Base-by-base conservation (phyloP, 1,284 basidiomycete species). In the Golubevia sp. region DNA sequence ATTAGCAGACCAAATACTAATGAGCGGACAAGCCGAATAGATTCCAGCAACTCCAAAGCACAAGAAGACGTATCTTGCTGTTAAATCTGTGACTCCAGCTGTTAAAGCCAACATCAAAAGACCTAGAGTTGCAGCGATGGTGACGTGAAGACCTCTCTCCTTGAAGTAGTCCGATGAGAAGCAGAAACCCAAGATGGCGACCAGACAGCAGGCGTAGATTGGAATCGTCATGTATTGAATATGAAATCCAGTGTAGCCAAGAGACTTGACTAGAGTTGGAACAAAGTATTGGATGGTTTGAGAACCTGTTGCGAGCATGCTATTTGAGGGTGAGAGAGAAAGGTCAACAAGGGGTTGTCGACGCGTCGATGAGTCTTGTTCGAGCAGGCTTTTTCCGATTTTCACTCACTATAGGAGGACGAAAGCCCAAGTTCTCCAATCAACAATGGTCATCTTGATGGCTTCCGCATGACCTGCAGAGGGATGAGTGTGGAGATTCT, bases 11-110 rank as follows among this genome's bases (percentile, higher is more conserved):
- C 85, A 86, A 21, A 85, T 83, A 34, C 86, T 78, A 4, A 79
- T 78, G 48, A 86, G 73, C 5, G 86, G 86, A 24, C 84, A 84
- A 0, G 84, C 77, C 23, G 85, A 84, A 68, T 86, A 87, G 50
- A 86, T 84, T 25, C 77, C 83, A 2, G 84, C 86, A 55, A 86
- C 86, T 15, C 80, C 86, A 61, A 87, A 81, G 67, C 86, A 86
- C 50, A 87, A 74, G 69, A 86, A 85, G 44, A 84, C 85, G 70
- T 86, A 86, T 68, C 86, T 79, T n/a, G 84, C 85, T 57, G 82
- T 83, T 34, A 83, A 64, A 54, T 84, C 76, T 26, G 74, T 72
- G 2, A 77, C 70, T 7, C 84, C 79, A 52, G 85, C 75, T 20
- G 83, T 75, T 68, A 86, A 77, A 71, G 86, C 85, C 72, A 87